Conservation (phyloP, 495 filamentous ascomycete genomes). For the Collariella sp. region DNA sequence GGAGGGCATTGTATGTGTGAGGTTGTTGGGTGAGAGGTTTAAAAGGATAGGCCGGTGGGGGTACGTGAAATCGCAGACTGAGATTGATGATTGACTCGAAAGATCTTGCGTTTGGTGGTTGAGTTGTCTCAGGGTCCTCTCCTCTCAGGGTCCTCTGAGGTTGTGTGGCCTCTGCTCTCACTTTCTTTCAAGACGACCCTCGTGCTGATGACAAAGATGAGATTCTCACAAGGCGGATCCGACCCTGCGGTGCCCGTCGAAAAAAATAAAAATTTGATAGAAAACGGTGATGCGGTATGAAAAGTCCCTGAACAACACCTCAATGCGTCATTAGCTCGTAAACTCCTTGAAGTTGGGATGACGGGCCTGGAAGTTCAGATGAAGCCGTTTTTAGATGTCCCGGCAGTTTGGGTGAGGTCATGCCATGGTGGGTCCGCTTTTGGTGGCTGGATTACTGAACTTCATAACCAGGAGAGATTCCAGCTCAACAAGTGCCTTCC, state of each 20-base stretch:
- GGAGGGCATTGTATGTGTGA: constrained; percentile 24
- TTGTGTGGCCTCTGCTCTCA: no score
- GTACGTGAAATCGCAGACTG: background rate
- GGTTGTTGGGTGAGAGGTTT: background rate
- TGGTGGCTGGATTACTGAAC: background rate
- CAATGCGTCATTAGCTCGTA: constrained; percentile 17
- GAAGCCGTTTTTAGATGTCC: background rate
- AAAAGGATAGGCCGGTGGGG: background rate
- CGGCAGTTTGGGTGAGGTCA: background rate
- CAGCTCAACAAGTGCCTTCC: no score
- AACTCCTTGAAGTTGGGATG: background rate
- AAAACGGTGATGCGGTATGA: background rate
- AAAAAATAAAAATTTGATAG: background rate
- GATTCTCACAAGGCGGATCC: background rate
- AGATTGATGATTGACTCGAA: no score
- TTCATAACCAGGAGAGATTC: no score
- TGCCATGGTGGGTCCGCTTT: constrained; percentile 2
- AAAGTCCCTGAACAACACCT: no score
- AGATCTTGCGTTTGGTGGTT: background rate
- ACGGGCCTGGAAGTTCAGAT: background rate
- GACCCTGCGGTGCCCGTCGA: no score
- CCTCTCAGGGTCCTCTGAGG: no score
- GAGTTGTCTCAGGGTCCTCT: no score
- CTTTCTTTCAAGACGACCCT: no score
- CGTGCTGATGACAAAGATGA: no score